Percentiles rank a stretch among this genome's conserved stretches.
These are phyloP conservation scores for Aspergillus nanangensis DNA, from an alignment of 495 filamentous ascomycete genomes.

Conservation along the genomic window DNA sequence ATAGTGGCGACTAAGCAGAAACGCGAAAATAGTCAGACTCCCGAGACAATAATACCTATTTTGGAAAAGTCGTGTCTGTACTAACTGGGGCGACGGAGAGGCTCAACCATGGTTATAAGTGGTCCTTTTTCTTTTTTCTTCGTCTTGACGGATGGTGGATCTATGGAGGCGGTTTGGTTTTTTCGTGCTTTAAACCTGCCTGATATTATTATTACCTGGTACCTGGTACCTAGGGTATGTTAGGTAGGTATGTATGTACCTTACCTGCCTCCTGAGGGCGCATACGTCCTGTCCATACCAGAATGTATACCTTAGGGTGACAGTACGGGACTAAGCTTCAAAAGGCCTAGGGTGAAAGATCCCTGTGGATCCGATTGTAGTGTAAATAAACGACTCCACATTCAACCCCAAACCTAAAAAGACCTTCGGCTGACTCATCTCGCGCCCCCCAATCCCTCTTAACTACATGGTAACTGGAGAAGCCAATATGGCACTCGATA, in stretches of 20 bases:
- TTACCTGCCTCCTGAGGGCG: too few species aligned
- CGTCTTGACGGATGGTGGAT: slow-evolving; percentile 1
- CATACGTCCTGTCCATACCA: background rate
- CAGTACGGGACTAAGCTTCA: background rate
- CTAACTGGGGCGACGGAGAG: slow-evolving; percentile 11
- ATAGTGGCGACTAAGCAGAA: slow-evolving; percentile 1
- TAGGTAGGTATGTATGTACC: too few species aligned
- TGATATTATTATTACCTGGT: too few species aligned
- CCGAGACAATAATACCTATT: slow-evolving; percentile 14
- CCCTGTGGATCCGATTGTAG: slow-evolving; percentile 14
- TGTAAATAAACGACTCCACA: slow-evolving; percentile 24
- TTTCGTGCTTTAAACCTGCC: too few species aligned
- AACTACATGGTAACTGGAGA: background rate
- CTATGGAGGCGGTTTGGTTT: background rate
- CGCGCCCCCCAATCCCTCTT: too few species aligned
- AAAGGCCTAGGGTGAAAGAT: slow-evolving; percentile 5
- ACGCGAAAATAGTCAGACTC: slow-evolving; percentile 9
- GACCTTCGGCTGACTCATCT: too few species aligned
- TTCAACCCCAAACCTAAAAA: slow-evolving; percentile 16
- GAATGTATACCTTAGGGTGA: background rate
- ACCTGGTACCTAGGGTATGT: too few species aligned
- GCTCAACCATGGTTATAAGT: slow-evolving; percentile 13
- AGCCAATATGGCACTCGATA: background rate
- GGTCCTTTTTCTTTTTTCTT: background rate
- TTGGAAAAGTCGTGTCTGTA: slow-evolving; percentile 4